phyloP scores from a whole-genome alignment of 2,329 filamentous ascomycete species.

The Sphaerostilbella broomeana region DNA sequence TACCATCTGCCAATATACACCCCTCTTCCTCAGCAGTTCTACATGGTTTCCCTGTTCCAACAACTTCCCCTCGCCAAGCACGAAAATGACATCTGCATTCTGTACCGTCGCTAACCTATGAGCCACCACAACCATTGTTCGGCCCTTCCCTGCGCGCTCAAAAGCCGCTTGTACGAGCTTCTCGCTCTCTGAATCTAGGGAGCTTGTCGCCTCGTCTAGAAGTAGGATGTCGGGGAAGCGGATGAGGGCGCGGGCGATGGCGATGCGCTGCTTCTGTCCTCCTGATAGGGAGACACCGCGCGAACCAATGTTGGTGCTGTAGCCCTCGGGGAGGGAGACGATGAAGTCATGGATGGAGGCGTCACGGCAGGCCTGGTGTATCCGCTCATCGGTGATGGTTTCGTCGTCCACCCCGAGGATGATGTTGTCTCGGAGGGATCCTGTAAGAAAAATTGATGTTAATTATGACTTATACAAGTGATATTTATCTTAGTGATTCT shows the following conservation, averaged over 20 bases:
- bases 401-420: constrained; percentile 55
- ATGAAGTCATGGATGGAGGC: constrained; percentile 70
- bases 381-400: constrained; percentile 43
- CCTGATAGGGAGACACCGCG: constrained; percentile 61
- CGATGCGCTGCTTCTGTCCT: constrained; percentile 66
- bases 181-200: constrained; percentile 58
- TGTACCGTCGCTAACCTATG: constrained; percentile 72
- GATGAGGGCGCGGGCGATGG: constrained; percentile 63
- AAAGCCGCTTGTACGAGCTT: constrained; percentile 61
- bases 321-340: constrained; percentile 58
- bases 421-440: constrained; percentile 63
- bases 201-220: constrained; percentile 67
- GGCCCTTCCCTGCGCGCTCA: constrained; percentile 52
- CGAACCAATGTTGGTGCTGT: constrained; percentile 60
- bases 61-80: constrained; percentile 59
- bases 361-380: constrained; percentile 49
- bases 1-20: constrained; percentile 54
- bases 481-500: too few relatives aligned
- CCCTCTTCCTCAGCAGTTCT: constrained; percentile 45
- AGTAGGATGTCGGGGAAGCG: constrained; percentile 60
- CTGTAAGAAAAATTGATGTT: constrained; percentile 18
- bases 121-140: constrained; percentile 69
- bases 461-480: too few relatives aligned
- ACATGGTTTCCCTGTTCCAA: constrained; percentile 47
- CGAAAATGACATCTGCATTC: constrained; percentile 73